Evolutionary conservation across 257 asterid species (phyloP).

Genomic region (Cynanchum wilfordii): DNA sequence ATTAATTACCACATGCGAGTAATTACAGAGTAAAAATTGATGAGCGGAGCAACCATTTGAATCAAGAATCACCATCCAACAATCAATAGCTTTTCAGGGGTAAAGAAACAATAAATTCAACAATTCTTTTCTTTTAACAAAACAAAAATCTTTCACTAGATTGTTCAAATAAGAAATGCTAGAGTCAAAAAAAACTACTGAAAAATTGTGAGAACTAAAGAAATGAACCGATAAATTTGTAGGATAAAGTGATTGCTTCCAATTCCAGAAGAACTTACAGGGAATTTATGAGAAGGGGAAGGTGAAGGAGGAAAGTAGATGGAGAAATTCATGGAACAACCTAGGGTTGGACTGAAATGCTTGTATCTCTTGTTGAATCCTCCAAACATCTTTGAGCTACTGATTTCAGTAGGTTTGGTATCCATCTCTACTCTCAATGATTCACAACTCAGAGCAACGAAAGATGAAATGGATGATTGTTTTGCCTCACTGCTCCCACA

Average conservation of each 20-base stretch:
- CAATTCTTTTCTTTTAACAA: neutral
- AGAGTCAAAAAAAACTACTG: neutral
- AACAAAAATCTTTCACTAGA: neutral
- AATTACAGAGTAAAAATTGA: too few species aligned
- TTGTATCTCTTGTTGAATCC: slow-evolving; percentile 92
- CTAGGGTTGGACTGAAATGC: slow-evolving; percentile 75
- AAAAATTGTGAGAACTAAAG: neutral
- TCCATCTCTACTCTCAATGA: slow-evolving; percentile 36
- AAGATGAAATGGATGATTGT: neutral
- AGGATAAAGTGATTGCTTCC: neutral
- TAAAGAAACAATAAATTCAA: too few species aligned
- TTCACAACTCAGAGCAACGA: slow-evolving; percentile 1
- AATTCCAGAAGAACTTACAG: slow-evolving; percentile 35
- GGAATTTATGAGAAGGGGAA: slow-evolving; percentile 63
- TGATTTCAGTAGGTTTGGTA: slow-evolving; percentile 64
- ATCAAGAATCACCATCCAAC: neutral
- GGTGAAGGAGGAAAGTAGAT: slow-evolving; percentile 83
- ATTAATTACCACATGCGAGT: neutral
- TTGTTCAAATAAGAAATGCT: neutral
- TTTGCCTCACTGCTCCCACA: neutral
- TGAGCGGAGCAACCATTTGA: neutral
- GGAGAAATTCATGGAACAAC: slow-evolving; percentile 88
- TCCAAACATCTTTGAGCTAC: slow-evolving; percentile 89
- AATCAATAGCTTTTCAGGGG: neutral
- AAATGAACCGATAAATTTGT: neutral